Evolutionary conservation across 2,329 filamentous ascomycete species (phyloP).

Genomic region (Aspergillus sp.): DNA sequence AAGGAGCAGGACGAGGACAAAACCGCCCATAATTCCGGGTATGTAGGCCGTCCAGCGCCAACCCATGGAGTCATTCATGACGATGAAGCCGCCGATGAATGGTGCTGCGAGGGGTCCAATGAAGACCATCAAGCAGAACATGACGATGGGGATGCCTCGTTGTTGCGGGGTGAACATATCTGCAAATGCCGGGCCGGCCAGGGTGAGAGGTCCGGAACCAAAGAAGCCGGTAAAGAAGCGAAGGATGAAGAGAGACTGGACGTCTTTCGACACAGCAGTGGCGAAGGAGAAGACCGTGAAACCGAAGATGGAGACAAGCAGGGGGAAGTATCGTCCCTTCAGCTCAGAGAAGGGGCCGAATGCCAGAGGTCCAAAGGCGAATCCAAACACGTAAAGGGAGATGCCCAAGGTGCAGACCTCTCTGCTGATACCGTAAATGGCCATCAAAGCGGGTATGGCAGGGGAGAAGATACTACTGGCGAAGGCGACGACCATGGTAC

Average conservation of each 20-base stretch:
- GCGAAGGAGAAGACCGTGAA: slow-evolving; percentile 46
- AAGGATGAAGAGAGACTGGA: slow-evolving; percentile 35
- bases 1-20: slow-evolving; percentile 12
- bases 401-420: slow-evolving; percentile 17
- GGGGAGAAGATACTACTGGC: slow-evolving; percentile 24
- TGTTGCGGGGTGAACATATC: slow-evolving; percentile 18
- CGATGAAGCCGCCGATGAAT: slow-evolving; percentile 38
- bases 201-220: slow-evolving; percentile 38
- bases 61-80: slow-evolving; percentile 30
- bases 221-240: slow-evolving; percentile 46
- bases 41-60: slow-evolving; percentile 45
- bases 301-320: slow-evolving; percentile 39
- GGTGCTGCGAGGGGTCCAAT: slow-evolving; percentile 41
- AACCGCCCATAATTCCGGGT: slow-evolving; percentile 36
- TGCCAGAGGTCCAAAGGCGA: slow-evolving; percentile 26
- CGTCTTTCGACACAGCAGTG: slow-evolving; percentile 38
- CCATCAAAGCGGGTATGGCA: slow-evolving; percentile 12
- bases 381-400: slow-evolving; percentile 19
- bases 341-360: slow-evolving; percentile 22
- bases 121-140: slow-evolving; percentile 40
- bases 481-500: slow-evolving; percentile 21
- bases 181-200: slow-evolving; percentile 38
- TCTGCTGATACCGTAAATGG: slow-evolving; percentile 10
- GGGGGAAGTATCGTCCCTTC: slow-evolving; percentile 42
- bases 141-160: slow-evolving; percentile 28